Evolutionary conservation across 495 filamentous ascomycete genomes (phyloP), one percentile per base, ranked within the genome.

Genomic region (Penicillium malachiteum): DNA sequence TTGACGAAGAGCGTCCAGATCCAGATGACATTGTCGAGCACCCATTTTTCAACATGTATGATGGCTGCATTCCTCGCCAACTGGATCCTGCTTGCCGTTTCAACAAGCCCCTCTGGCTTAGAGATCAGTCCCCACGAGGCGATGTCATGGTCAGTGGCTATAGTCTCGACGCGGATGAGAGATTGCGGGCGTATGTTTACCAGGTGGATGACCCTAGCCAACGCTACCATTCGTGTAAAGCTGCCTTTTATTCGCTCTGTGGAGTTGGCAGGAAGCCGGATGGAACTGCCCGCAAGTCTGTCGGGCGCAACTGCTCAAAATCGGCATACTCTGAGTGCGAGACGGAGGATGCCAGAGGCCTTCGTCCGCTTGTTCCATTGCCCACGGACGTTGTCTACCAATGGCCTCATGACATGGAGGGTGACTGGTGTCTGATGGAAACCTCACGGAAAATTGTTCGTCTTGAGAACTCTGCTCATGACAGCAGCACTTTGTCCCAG

Each of bases 11-110:
- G 64, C 81, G 91, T 21, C 90, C 90, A 3, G 85, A 88, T 48
- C 84, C 90, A 0, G 91, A 95, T 62, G 83, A 85, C 7, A 88
- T 94, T 65, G 89, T 92, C 12, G 84, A 90, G 50, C 91, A 94
- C 66, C 74, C 81, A 11, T 96, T 94, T 68, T 94, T 96, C 71
- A 84, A 82, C 43, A 81, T 81, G 78, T 78, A 81, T 43, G 72
- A 78, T 32, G 77, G 79, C 13, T 76, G 74, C 47, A 82, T 82
- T 56, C 78, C 80, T 21, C 68, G 69, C 32, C 63, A 70, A 33
- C 55, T 82, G 49, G 78, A 81, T 26, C 66, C 75, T 9, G 54
- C 56, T 14, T 79, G 71, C 34, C 71, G 70, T 13, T 60, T 70
- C 48, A 70, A 68, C 31, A 74, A 74, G 51, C 80, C 80, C 0